These are phyloP conservation scores for Acmispon strigosus DNA, from an alignment of 306 rosid species.

Conservation along the genomic window DNA sequence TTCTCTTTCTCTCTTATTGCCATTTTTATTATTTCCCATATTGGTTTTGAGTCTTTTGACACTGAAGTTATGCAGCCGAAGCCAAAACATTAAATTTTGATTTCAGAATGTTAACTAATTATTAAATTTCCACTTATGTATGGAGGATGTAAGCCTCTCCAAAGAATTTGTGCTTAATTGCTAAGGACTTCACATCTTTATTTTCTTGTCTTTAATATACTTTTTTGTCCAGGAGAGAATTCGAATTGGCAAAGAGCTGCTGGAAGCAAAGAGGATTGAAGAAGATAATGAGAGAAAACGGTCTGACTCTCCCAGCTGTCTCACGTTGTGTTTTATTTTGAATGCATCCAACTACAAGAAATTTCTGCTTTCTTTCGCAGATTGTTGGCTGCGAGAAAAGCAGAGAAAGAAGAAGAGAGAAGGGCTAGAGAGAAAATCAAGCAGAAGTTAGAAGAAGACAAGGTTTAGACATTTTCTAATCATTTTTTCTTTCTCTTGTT, in stretches of 20 bases:
- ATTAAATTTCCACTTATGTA: not conserved
- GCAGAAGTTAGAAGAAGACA: constrained; percentile 95
- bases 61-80: not conserved
- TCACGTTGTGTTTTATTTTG: constrained; percentile 6
- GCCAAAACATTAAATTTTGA: not conserved
- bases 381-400: constrained; percentile 82
- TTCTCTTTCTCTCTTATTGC: not conserved
- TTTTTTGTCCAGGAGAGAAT: constrained; percentile 73
- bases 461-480: constrained; percentile 39
- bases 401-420: constrained; percentile 95
- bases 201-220: not conserved
- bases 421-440: constrained; percentile 91
- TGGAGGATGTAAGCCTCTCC: not conserved
- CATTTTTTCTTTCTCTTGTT: not conserved
- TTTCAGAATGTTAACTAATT: not conserved
- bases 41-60: not conserved
- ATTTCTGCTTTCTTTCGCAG: constrained; percentile 37
- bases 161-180: not conserved
- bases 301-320: constrained; percentile 37
- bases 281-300: constrained; percentile 93
- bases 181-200: not conserved
- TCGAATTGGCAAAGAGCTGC: constrained; percentile 89
- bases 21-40: not conserved
- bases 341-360: not conserved
- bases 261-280: constrained; percentile 95